phyloP scores from a whole-genome alignment of 2,329 filamentous ascomycete genomes.

The Lachnellula hyalina region DNA sequence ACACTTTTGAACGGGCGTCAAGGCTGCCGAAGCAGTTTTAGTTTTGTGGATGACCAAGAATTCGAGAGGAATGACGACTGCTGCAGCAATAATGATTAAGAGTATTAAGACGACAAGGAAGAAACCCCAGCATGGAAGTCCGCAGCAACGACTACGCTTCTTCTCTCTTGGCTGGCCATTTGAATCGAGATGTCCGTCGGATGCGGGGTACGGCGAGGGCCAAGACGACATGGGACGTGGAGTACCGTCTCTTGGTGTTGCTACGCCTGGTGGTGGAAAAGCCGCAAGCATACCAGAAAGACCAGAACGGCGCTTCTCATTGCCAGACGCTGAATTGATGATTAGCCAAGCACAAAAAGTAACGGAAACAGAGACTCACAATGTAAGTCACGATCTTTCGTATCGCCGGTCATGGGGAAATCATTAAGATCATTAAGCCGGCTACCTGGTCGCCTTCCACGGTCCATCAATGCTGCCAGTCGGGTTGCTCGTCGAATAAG shows the following conservation, averaged over 20 bases:
- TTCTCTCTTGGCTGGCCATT: conserved; percentile 15
- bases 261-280: conserved; percentile 57
- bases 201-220: conserved; percentile 31
- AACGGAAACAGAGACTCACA: conserved; percentile 16
- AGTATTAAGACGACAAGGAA: conserved; percentile 59
- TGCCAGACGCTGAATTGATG: conserved; percentile 4
- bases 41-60: conserved; percentile 55
- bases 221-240: conserved; percentile 28
- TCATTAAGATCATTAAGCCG: conserved; percentile 49
- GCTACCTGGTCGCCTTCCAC: conserved; percentile 62
- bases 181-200: not conserved
- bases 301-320: conserved; percentile 26
- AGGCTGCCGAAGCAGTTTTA: conserved; percentile 21
- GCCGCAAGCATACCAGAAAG: conserved; percentile 60
- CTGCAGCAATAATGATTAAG: conserved; percentile 69
- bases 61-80: conserved; percentile 71
- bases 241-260: conserved; percentile 36
- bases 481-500: conserved; percentile 83
- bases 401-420: conserved; percentile 36
- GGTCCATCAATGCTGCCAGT: conserved; percentile 81
- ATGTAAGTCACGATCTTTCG: conserved; percentile 21
- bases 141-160: conserved; percentile 63
- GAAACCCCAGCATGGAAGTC: conserved; percentile 76
- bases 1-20: conserved; percentile 40
- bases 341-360: conserved; percentile 5